Base-by-base conservation (phyloP, 441 rosid species). In the Populus hybrid region DNA sequence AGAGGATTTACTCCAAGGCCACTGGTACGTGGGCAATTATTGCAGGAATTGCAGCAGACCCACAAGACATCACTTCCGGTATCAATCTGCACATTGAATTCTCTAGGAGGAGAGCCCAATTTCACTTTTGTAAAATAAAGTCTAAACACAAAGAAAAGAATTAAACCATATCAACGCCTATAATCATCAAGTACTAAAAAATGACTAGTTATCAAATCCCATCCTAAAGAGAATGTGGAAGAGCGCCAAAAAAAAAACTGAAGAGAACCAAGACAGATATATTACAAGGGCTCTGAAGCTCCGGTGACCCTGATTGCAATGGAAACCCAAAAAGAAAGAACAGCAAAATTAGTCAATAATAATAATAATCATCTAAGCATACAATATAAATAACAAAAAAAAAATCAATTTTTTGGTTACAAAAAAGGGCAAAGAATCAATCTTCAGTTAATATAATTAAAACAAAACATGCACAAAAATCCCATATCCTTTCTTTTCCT, bases 21-120 rank as follows among this genome's bases (percentile, higher is more conserved):
- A 78, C 97, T 94, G 23, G 92, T 76, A 67, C 64, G 83, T n/a
- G 99, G 99, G 78, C 98, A 97, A 76, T 97, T 97, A 82, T 83
- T 89, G 79, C 98, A 94, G 83, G 96, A 83, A 83, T 83, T 80
- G 83, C 98, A 96, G 63, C 89, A 87, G 42, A 94, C 93, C 99
- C 99, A 96, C 78, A 96, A 84, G 77, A 94, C 96, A 83, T 94
- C 97, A 77, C 99, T 96, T 82, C 99, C 98, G 2, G 99, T 93
- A 81, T 96, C 29, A 28, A 28, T 28, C 29, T 28, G 29, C 29
- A 28, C 29, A 28, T 28, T 28, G 29, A 28, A 28, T 65, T 93
- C 98, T 83, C 86, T 85, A 64, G 98, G 92, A n/a, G n/a, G n/a
- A n/a, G n/a, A n/a, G n/a, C n/a, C n/a, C n/a, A n/a, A n/a, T n/a